These are phyloP conservation scores for Podospora anserina DNA, from an alignment of 495 filamentous ascomycete species.

Conservation along the genomic window DNA sequence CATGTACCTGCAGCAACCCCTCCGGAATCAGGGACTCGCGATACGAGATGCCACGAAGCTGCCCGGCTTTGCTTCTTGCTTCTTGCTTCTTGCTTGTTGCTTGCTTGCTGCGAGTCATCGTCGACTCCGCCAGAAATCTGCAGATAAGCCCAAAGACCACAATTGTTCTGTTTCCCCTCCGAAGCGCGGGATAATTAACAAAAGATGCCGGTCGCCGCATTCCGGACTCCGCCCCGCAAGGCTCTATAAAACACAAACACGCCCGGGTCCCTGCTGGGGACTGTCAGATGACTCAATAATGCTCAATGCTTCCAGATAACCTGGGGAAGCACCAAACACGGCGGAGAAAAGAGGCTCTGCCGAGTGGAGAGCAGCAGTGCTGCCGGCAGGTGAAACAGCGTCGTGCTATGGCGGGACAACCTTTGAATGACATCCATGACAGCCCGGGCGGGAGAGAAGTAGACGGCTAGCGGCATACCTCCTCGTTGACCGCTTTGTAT, in stretches of 20 bases:
- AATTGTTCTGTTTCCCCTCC: background rate
- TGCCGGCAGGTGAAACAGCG: slow-evolving; percentile 6
- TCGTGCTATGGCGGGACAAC: background rate
- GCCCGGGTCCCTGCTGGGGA: background rate
- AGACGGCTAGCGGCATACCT: background rate
- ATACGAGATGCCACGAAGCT: background rate
- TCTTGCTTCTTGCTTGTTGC: background rate
- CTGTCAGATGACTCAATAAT: background rate
- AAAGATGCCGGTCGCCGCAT: slow-evolving; percentile 1
- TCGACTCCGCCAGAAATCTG: background rate
- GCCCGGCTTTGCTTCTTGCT: background rate
- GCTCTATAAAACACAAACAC: slow-evolving; percentile 3
- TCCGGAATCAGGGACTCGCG: background rate
- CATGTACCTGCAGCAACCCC: slow-evolving; percentile 2
- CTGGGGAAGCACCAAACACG: background rate
- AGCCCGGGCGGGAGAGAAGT: background rate
- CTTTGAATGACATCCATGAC: background rate
- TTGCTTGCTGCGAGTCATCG: background rate
- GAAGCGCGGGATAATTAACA: background rate
- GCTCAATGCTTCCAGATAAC: background rate
- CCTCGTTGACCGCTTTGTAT: background rate
- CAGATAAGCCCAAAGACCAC: background rate
- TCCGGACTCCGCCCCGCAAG: slow-evolving; percentile 6
- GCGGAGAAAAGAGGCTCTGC: background rate
- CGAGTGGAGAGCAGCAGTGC: background rate